A percentile compares a stretch with the other conserved stretches of the same genome.
These are phyloP conservation scores for Aphanomyces cochlioides DNA, from an alignment of 352 stramenopile genomes.

Conservation along the genomic window DNA sequence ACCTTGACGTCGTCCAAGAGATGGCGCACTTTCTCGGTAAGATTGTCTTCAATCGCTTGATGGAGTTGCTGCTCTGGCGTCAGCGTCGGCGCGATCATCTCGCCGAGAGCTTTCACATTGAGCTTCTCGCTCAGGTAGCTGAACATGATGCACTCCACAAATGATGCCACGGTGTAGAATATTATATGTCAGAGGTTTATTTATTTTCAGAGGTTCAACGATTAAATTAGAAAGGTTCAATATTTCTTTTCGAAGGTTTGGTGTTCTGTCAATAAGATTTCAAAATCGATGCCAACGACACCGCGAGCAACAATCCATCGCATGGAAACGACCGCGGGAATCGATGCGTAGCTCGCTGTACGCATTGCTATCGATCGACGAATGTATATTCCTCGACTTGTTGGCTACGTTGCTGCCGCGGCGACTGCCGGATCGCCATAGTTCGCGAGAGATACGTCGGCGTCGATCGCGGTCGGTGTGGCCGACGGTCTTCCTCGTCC, in stretches of 20 bases:
- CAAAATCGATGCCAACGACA: too few species aligned
- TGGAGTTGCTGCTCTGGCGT: conserved; percentile 85
- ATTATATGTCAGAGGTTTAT: conserved; percentile 9
- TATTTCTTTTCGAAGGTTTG: too few species aligned
- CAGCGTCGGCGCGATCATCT: conserved; percentile 81
- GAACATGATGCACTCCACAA: conserved; percentile 57
- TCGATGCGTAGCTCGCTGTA: too few species aligned
- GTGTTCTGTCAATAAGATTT: too few species aligned
- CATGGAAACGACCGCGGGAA: too few species aligned
- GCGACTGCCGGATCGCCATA: conserved; percentile 2
- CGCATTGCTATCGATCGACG: too few species aligned
- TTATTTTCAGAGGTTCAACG: too few species aligned
- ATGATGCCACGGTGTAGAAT: background rate
- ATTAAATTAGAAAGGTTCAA: too few species aligned
- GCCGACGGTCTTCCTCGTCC: background rate
- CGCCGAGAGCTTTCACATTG: conserved; percentile 85
- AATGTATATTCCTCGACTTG: background rate
- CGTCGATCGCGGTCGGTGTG: background rate
- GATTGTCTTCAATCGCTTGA: conserved; percentile 64
- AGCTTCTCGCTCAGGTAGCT: conserved; percentile 85
- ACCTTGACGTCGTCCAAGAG: conserved; percentile 71
- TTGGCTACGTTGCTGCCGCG: background rate
- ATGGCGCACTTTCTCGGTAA: conserved; percentile 64
- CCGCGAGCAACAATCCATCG: too few species aligned
- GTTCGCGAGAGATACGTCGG: background rate